A percentile compares a stretch with the other conserved stretches of the same genome.
These are phyloP conservation scores for Puccinia coronata DNA, from an alignment of 1,284 basidiomycete species.

Conservation along the genomic window DNA sequence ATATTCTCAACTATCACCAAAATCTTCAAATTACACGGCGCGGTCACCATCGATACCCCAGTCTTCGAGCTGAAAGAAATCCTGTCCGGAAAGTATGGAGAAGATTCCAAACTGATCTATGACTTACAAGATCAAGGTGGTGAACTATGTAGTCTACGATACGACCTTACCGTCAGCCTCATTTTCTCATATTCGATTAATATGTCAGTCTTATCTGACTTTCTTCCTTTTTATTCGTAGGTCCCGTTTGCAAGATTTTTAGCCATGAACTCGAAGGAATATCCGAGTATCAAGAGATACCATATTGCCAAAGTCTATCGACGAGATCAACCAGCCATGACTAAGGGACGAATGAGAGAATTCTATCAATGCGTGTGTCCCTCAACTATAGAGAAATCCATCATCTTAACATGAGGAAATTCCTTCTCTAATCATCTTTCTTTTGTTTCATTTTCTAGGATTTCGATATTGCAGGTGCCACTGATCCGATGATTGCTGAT, in stretches of 20 bases:
- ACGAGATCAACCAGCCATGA: constrained; percentile 94
- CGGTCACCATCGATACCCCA: constrained; percentile 66
- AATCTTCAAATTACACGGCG: constrained; percentile 86
- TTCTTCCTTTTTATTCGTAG: constrained; percentile 53
- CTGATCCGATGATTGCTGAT: constrained; percentile 94
- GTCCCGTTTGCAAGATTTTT: constrained; percentile 91
- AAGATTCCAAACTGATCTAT: constrained; percentile 97
- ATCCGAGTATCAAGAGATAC: constrained; percentile 76
- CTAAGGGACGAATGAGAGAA: constrained; percentile 96
- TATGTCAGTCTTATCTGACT: not conserved
- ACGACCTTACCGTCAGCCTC: constrained; percentile 79
- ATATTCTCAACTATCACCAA: constrained; percentile 87
- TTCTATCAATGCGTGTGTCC: constrained; percentile 89
- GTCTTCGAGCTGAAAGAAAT: constrained; percentile 58
- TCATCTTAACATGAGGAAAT: not conserved
- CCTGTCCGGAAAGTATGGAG: constrained; percentile 61
- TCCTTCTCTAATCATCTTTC: no score
- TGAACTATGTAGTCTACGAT: constrained; percentile 88
- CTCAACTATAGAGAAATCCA: not conserved
- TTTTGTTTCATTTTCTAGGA: constrained; percentile 67
- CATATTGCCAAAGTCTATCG: constrained; percentile 98
- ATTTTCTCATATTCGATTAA: not conserved
- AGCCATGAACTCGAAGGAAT: constrained; percentile 83
- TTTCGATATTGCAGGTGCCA: constrained; percentile 87
- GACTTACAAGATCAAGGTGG: constrained; percentile 99